These are phyloP conservation scores for Noccaea caerulescens DNA, from an alignment of 345 rosid species.

Conservation along the genomic window DNA sequence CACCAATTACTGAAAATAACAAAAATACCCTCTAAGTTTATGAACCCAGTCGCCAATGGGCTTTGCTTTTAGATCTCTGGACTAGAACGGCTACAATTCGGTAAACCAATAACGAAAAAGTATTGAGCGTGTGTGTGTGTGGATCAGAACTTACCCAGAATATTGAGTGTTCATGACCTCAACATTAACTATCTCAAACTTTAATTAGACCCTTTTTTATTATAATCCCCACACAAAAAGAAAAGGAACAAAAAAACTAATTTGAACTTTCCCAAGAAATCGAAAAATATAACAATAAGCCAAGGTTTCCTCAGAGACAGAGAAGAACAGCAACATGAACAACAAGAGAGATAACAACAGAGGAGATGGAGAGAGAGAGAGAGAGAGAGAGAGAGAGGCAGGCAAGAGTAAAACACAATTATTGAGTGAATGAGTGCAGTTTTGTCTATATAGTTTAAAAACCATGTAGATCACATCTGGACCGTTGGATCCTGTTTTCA, in stretches of 20 bases:
- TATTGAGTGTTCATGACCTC: conserved; percentile 17
- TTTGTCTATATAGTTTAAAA: neutral
- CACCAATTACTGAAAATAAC: neutral
- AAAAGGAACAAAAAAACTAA: neutral
- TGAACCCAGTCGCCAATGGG: conserved; percentile 11
- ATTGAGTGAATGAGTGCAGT: conserved; percentile 20
- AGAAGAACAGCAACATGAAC: neutral
- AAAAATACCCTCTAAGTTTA: conserved; percentile 7
- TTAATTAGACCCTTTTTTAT: neutral
- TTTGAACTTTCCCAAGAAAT: neutral
- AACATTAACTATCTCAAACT: neutral
- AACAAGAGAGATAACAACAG: neutral
- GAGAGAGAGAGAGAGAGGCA: neutral
- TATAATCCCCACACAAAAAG: neutral
- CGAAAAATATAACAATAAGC: neutral
- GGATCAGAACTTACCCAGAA: conserved; percentile 22
- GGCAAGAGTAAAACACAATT: conserved; percentile 9
- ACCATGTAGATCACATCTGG: conserved; percentile 1
- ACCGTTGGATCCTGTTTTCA: neutral
- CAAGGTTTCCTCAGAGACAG: neutral
- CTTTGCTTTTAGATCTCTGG: neutral
- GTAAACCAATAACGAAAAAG: no score
- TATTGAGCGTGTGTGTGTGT: neutral
- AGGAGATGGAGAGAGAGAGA: neutral
- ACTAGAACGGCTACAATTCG: no score